Evolutionary conservation across 768 basidiomycete species (phyloP).

Genomic region (Gloeopeniophorella convolvens): DNA sequence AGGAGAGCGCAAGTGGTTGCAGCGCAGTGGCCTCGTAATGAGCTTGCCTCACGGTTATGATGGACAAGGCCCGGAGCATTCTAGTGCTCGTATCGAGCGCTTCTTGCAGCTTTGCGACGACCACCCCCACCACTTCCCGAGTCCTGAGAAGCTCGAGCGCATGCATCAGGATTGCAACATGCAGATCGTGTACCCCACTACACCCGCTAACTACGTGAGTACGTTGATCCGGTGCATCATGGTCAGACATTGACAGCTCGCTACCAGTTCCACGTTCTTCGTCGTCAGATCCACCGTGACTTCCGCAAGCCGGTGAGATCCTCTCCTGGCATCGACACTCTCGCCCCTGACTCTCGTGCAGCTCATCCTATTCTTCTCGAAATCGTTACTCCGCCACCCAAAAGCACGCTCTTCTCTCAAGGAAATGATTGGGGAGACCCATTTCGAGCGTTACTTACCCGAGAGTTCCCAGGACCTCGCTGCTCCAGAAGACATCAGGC

Average conservation of each 20-base stretch:
- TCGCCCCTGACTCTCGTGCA: slow-evolving; percentile 25
- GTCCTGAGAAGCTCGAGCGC: slow-evolving; percentile 80
- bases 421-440: slow-evolving; percentile 84
- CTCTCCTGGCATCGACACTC: not conserved
- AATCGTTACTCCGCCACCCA: slow-evolving; percentile 93
- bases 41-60: slow-evolving; percentile 94
- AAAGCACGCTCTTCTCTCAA: slow-evolving; percentile 76
- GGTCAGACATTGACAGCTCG: slow-evolving; percentile 12
- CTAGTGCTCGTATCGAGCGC: slow-evolving; percentile 89
- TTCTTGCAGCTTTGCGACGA: slow-evolving; percentile 98
- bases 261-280: slow-evolving; percentile 85
- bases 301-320: slow-evolving; percentile 87
- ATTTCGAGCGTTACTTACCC: slow-evolving; percentile 92
- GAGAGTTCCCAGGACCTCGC: slow-evolving; percentile 71
- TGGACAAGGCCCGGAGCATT: slow-evolving; percentile 98
- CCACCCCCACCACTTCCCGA: slow-evolving; percentile 87
- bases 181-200: slow-evolving; percentile 97
- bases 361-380: slow-evolving; percentile 96
- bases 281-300: slow-evolving; percentile 94
- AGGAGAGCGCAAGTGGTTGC: slow-evolving; percentile 96
- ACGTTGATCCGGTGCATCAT: not conserved
- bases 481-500: slow-evolving; percentile 77
- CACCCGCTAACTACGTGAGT: slow-evolving; percentile 88
- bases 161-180: slow-evolving; percentile 99
- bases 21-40: slow-evolving; percentile 86